A percentile compares a stretch with the other conserved stretches of the same genome.
phyloP scores from a whole-genome alignment of 495 filamentous ascomycete genomes.

The Ascodesmis nigricans region DNA sequence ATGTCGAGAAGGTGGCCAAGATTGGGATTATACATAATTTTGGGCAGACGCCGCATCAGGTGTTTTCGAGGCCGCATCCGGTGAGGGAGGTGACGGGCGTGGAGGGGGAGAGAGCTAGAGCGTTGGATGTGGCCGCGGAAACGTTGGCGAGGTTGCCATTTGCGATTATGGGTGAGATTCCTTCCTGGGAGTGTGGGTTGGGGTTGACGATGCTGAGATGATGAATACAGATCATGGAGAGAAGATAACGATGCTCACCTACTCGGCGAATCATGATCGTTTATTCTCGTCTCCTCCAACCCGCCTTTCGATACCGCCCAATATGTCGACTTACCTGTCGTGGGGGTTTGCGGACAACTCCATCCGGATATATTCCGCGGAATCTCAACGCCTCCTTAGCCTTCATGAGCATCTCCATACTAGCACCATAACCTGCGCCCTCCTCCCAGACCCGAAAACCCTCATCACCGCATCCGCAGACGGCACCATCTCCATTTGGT shows the following conservation, averaged over 20 bases:
- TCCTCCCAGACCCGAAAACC: slow-evolving; percentile 72
- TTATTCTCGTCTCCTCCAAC: slow-evolving; percentile 66
- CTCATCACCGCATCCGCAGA: slow-evolving; percentile 79
- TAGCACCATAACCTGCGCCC: slow-evolving; percentile 57
- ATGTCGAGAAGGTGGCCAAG: slow-evolving; percentile 57
- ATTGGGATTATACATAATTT: slow-evolving; percentile 98
- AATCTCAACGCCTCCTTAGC: slow-evolving; percentile 47
- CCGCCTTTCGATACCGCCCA: slow-evolving; percentile 64
- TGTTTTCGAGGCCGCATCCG: slow-evolving; percentile 60
- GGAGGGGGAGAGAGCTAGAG: slow-evolving; percentile 35
- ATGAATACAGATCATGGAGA: slow-evolving; percentile 44
- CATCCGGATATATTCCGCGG: slow-evolving; percentile 67
- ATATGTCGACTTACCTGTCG: slow-evolving; percentile 76
- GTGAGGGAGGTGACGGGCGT: slow-evolving; percentile 41
- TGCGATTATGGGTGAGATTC: too few relatives aligned
- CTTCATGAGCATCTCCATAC: slow-evolving; percentile 85
- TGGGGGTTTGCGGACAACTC: slow-evolving; percentile 92
- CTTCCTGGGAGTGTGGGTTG: too few relatives aligned
- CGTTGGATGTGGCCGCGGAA: slow-evolving; percentile 60
- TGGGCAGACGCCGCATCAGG: slow-evolving; percentile 87
- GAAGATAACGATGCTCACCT: slow-evolving; percentile 54
- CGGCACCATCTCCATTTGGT: slow-evolving; percentile 72
- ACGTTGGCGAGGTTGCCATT: slow-evolving; percentile 61
- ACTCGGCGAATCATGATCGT: slow-evolving; percentile 56
- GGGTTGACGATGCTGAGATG: slow-evolving; percentile 29